A percentile compares a stretch with the other conserved stretches of the same genome.
Evolutionary conservation across 371 early-diverging fungal species (phyloP).

Genomic region (Cladochytrium tenue): DNA sequence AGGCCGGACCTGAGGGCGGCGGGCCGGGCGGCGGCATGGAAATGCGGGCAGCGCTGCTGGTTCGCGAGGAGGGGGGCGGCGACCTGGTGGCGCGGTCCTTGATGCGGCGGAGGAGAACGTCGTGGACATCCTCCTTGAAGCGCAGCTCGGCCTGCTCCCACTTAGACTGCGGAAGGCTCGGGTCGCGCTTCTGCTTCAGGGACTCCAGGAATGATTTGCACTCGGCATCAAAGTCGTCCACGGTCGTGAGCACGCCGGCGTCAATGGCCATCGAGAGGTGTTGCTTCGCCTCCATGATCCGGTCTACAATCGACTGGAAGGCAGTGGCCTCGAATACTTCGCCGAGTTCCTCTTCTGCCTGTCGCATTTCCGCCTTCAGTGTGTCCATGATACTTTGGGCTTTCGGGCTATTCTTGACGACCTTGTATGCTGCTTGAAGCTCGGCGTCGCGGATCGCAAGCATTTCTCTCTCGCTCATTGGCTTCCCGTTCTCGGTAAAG

Average conservation of each 20-base stretch:
- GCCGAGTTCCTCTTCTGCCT: slow-evolving; percentile 5
- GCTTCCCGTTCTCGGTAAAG: slow-evolving; percentile 1
- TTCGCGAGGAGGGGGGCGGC: neutral
- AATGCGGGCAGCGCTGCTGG: too few species aligned
- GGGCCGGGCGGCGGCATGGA: too few species aligned
- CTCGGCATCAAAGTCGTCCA: slow-evolving; percentile 8
- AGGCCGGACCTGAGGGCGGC: too few species aligned
- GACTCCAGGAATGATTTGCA: slow-evolving; percentile 7
- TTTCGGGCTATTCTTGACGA: neutral
- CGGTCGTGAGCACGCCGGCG: slow-evolving; percentile 5
- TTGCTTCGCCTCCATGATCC: slow-evolving; percentile 2
- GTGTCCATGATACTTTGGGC: slow-evolving; percentile 1
- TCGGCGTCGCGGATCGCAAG: neutral
- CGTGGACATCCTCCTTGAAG: neutral
- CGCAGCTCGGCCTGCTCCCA: neutral
- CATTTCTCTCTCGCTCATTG: slow-evolving; percentile 4
- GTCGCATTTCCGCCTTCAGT: slow-evolving; percentile 6
- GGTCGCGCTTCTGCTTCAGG: neutral
- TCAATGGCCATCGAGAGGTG: slow-evolving; percentile 7
- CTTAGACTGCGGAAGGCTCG: neutral
- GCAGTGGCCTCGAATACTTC: slow-evolving; percentile 13
- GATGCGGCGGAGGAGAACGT: neutral
- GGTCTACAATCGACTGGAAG: slow-evolving; percentile 8
- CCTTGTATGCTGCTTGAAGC: neutral
- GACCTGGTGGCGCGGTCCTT: neutral